Evolutionary conservation across 176 grass and related monocot species (phyloP).

Genomic region (Aegilops bicornis): DNA sequence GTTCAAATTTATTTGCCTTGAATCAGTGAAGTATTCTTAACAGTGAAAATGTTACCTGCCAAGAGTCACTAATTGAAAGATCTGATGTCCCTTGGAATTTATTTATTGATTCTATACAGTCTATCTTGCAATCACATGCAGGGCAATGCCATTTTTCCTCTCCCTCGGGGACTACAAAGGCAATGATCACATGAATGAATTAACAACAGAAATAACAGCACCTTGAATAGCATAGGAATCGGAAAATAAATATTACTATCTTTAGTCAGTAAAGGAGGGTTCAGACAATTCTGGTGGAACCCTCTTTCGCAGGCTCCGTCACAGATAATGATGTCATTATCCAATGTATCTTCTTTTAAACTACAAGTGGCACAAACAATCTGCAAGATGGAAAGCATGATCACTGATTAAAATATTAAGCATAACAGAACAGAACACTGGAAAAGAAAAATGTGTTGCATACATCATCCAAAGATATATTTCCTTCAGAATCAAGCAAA

Average conservation of each 20-base stretch:
- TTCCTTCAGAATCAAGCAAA: conserved; percentile 75
- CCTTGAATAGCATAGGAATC: conserved; percentile 3
- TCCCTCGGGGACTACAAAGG: conserved; percentile 59
- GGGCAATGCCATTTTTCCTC: conserved; percentile 89
- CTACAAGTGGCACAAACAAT: conserved; percentile 86
- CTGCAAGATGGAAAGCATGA: conserved; percentile 39
- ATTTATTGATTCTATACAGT: conserved; percentile 77
- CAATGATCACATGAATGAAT: conserved; percentile 36
- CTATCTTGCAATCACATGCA: conserved; percentile 88
- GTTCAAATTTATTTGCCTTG: neutral
- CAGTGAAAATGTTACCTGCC: conserved; percentile 56
- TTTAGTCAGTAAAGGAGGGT: conserved; percentile 71
- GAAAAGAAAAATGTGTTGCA: conserved; percentile 17
- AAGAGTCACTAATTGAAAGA: conserved; percentile 61
- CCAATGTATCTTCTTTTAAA: conserved; percentile 39
- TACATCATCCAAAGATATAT: conserved; percentile 77
- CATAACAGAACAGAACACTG: neutral
- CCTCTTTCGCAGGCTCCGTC: conserved; percentile 78
- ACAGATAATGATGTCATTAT: conserved; percentile 90
- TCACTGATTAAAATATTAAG: neutral
- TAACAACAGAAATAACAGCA: neutral
- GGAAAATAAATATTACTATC: conserved; percentile 57
- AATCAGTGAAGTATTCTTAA: conserved; percentile 1
- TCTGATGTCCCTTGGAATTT: conserved; percentile 56
- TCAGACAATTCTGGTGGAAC: conserved; percentile 92